Base-by-base conservation (phyloP, 2,329 filamentous ascomycete species). In the Aspergillus melleus region DNA sequence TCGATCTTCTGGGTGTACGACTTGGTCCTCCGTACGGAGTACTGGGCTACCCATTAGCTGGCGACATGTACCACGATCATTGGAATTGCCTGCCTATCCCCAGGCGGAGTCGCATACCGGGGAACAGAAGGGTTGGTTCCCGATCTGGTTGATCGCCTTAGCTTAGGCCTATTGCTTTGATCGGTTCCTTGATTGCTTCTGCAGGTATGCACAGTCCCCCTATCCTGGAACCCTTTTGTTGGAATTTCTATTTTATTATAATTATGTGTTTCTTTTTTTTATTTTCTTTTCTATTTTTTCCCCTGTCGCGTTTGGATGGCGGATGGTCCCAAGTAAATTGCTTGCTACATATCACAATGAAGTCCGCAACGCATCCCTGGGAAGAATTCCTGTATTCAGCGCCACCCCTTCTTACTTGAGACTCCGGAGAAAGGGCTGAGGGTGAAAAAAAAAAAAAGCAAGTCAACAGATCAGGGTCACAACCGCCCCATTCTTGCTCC, bases 101-200 rank as follows among this genome's bases (percentile, higher is more conserved):
- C 64, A 66, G 63, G 20, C 49, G 44, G 50, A 64, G 52, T 59
- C 53, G 62, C 69, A 72, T 73, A 67, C 69, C 70, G 69, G 70
- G 68, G 71, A 70, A 72, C 63, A 55, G 61, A 44, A 39, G 16
- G 56, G 52, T 61, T 61, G 59, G 63, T 57, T 70, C 69, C 69
- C 70, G 66, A 69, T 68, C 67, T 57, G 55, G 57, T 29, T 61
- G 64, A 65, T 68, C 64, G 49, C 55, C 56, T 64, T 61, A 58
- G 56, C 56, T 56, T 57, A 61, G 54, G 26, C 49, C n/a, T 50
- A 24, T 50, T 42, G 54, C 52, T 60, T 47, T 63, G 44, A 59
- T 63, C 58, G 64, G 55, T 60, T 58, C 60, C 53, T 61, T 62
- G 58, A 56, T 61, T 57, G 14, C 50, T 60, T 53, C 32, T 58